These are phyloP conservation scores for Pestalotiopsis sp. DNA, from an alignment of 2,329 filamentous ascomycete genomes.

Conservation along the genomic window DNA sequence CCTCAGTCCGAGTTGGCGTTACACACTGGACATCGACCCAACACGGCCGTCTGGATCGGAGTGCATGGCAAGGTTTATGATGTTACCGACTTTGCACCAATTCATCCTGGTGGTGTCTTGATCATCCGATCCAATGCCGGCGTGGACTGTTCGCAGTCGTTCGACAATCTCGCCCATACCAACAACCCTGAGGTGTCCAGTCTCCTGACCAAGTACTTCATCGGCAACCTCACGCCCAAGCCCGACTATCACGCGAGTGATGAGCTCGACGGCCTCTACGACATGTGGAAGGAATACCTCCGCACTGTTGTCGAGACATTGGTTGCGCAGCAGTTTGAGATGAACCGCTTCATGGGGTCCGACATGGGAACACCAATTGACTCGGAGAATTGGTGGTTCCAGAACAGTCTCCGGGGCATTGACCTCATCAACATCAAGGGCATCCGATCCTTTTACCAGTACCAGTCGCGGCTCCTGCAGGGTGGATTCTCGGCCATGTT, in stretches of 20 bases:
- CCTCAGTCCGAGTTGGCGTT: slow-evolving; percentile 50
- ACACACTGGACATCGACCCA: slow-evolving; percentile 52
- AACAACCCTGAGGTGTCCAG: slow-evolving; percentile 57
- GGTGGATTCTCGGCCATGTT: slow-evolving; percentile 53
- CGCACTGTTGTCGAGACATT: slow-evolving; percentile 52
- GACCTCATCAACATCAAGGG: slow-evolving; percentile 50
- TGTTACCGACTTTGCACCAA: slow-evolving; percentile 53
- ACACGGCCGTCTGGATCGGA: slow-evolving; percentile 51
- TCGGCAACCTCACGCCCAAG: slow-evolving; percentile 53
- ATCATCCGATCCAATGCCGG: slow-evolving; percentile 58
- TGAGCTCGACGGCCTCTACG: slow-evolving; percentile 48
- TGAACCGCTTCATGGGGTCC: slow-evolving; percentile 49
- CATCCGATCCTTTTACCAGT: slow-evolving; percentile 54
- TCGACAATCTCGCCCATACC: slow-evolving; percentile 56
- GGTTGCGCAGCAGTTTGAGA: slow-evolving; percentile 55
- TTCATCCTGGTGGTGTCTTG: slow-evolving; percentile 56
- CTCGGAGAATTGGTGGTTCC: slow-evolving; percentile 45
- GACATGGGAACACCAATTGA: slow-evolving; percentile 40
- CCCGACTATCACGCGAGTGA: slow-evolving; percentile 45
- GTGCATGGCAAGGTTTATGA: slow-evolving; percentile 58
- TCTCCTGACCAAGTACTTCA: slow-evolving; percentile 56
- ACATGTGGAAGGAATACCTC: slow-evolving; percentile 53
- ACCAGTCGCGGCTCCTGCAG: slow-evolving; percentile 54
- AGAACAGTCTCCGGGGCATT: slow-evolving; percentile 31
- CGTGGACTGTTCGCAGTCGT: slow-evolving; percentile 54